These are phyloP conservation scores for Raffaelea arxii DNA, from an alignment of 2,329 filamentous ascomycete genomes.

Conservation along the genomic window DNA sequence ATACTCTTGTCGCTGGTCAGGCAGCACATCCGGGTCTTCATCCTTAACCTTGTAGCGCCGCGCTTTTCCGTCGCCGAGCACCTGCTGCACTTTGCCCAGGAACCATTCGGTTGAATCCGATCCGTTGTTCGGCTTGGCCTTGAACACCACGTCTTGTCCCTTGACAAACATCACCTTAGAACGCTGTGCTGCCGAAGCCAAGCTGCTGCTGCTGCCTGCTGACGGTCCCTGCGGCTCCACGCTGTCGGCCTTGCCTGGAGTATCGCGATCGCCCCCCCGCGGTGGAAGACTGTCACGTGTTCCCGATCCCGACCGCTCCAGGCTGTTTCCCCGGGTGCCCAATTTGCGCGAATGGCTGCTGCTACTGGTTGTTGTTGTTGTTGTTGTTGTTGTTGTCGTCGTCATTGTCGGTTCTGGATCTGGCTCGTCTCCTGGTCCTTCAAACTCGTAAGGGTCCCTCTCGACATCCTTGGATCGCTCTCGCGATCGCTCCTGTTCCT, in stretches of 20 bases:
- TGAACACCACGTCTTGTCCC: slow-evolving; percentile 58
- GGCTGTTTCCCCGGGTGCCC: slow-evolving; percentile 11
- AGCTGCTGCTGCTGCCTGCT: slow-evolving; percentile 19
- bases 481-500: slow-evolving; percentile 18
- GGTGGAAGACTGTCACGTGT: slow-evolving; percentile 25
- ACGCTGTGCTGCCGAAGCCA: slow-evolving; percentile 26
- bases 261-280: slow-evolving; percentile 35
- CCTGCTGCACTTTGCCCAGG: slow-evolving; percentile 65
- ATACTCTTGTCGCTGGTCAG: slow-evolving; percentile 57
- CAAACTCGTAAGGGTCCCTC: slow-evolving; percentile 29
- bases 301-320: slow-evolving; percentile 20
- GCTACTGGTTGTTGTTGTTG: slow-evolving; percentile 30
- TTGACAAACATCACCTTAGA: slow-evolving; percentile 49
- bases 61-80: slow-evolving; percentile 67
- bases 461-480: slow-evolving; percentile 11
- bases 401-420: slow-evolving; percentile 30
- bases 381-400: slow-evolving; percentile 32
- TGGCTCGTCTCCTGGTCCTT: slow-evolving; percentile 31
- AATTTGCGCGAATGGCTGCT: slow-evolving; percentile 25
- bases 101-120: slow-evolving; percentile 55
- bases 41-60: slow-evolving; percentile 73
- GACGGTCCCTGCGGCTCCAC: slow-evolving; percentile 46
- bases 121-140: slow-evolving; percentile 41
- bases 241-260: slow-evolving; percentile 46
- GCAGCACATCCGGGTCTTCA: slow-evolving; percentile 59